phyloP scores from a whole-genome alignment of 768 basidiomycete genomes.

The Tulasnella sp. region DNA sequence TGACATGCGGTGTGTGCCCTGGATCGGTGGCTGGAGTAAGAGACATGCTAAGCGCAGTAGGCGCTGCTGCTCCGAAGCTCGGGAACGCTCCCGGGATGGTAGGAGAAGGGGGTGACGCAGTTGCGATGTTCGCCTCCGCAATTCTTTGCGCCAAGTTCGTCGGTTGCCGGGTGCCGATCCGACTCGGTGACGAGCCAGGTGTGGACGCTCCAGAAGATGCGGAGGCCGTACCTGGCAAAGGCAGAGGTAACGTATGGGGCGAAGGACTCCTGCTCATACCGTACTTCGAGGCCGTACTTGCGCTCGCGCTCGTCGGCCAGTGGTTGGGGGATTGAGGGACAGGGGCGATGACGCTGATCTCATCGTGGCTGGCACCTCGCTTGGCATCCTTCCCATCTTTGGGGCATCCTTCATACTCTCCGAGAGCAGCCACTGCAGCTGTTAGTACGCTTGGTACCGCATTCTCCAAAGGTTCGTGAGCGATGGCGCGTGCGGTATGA shows the following conservation, averaged over 20 bases:
- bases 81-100: too few species aligned
- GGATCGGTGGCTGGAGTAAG: too few species aligned
- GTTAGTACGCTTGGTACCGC: slow-evolving; percentile 15
- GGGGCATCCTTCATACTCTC: slow-evolving; percentile 7
- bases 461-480: slow-evolving; percentile 15
- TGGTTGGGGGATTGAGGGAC: slow-evolving; percentile 3
- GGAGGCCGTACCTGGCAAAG: background rate
- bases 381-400: background rate
- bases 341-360: slow-evolving; percentile 18
- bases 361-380: slow-evolving; percentile 5
- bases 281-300: background rate
- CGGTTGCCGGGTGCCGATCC: too few species aligned
- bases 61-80: too few species aligned
- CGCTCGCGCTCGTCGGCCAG: background rate
- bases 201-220: too few species aligned
- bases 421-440: slow-evolving; percentile 14
- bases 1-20: too few species aligned
- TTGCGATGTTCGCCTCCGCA: too few species aligned
- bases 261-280: slow-evolving; percentile 4
- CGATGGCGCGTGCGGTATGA: slow-evolving; percentile 8
- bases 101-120: too few species aligned
- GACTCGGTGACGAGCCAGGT: too few species aligned
- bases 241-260: slow-evolving; percentile 7
- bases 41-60: too few species aligned
- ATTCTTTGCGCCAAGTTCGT: too few species aligned